Base-by-base conservation (phyloP, 257 asterid genomes). In the Cruciata laevipes region DNA sequence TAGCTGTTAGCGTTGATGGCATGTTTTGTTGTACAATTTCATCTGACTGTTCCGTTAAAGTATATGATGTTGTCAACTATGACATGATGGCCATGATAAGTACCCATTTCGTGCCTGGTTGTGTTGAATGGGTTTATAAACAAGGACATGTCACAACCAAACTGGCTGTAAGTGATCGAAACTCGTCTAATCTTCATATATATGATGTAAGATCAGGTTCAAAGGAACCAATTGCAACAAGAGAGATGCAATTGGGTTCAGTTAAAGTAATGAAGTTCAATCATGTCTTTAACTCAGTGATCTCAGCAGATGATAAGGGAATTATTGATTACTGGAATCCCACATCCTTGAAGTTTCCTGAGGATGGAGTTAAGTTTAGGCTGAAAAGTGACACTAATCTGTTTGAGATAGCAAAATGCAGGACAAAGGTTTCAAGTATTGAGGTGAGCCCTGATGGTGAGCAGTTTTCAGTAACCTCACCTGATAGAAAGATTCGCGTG, bases 61-160 rank as follows among this genome's bases (percentile, higher is more conserved):
- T 94, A 83, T 94, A 86, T 75, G 99, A 94, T 75, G 97, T 94
- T 35, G 87, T 88, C 74, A 94, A 94, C 85, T 94, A 85, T 74
- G 99, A 94, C 76, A 94, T 94, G 99, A 94, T 94, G 97, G 93
- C 95, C 66, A 94, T 94, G 99, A 82, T 94, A 74, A 89, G 95
- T 52, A 87, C 89, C 69, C 88, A 95, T 5, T 94, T 84, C 80
- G 86, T 86, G 81, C 95, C 99, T 71, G 95, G 97, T 24, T 84
- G 87, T 80, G 79, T 78, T 44, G 96, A 88, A 66, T 94, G 99
- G 97, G 95, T 94, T 61, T 90, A 90, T 75, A 94, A 85, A 76
- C 95, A 79, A 79, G 97, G 99, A 71, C 95, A 85, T 73, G 92
- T 88, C 57, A 90, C 86, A 81, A 95, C 93, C 3, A 90, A 88